A percentile compares a stretch with the other conserved stretches of the same genome.
Conservation (phyloP, 345 rosid species). For the Hibiscus tridactylites region DNA sequence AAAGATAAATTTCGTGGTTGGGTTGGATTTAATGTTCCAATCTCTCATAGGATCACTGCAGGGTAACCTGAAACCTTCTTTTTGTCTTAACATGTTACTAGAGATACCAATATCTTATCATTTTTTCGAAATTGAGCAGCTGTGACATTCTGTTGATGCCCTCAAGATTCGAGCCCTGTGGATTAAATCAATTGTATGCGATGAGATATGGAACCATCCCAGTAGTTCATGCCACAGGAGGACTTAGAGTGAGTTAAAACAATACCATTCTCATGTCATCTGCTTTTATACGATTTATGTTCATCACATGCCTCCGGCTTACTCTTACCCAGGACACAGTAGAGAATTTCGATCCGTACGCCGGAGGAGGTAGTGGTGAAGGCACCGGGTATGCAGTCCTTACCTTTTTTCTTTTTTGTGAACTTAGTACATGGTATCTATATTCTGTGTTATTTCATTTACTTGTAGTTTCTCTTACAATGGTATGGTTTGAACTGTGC, state of each 20-base stretch:
- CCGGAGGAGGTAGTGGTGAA: constrained; percentile 53
- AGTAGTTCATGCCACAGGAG: constrained; percentile 90
- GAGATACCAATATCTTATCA: neutral
- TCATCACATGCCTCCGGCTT: neutral
- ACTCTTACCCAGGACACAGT: constrained; percentile 65
- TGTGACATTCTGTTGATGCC: constrained; percentile 97
- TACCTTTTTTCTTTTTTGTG: neutral
- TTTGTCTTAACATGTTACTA: neutral
- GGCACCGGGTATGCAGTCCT: constrained; percentile 71
- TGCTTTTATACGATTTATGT: neutral
- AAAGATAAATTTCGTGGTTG: constrained; percentile 84
- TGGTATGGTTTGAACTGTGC: constrained; percentile 4
- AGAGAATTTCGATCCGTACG: constrained; percentile 74
- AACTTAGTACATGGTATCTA: neutral
- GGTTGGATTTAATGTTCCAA: constrained; percentile 93
- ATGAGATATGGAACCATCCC: constrained; percentile 97
- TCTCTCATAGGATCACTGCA: constrained; percentile 90
- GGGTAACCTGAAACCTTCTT: constrained; percentile 44
- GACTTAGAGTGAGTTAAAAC: constrained; percentile 65
- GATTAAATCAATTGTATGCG: constrained; percentile 88
- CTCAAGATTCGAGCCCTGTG: constrained; percentile 96
- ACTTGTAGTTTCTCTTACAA: neutral
- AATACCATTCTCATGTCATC: neutral
- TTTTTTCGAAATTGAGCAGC: constrained; percentile 37
- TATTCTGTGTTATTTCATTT: neutral